Percentiles rank a stretch among this genome's conserved stretches.
Evolutionary conservation across 164 flowering plant species (phyloP).

Genomic region (Pachysandra terminalis): DNA sequence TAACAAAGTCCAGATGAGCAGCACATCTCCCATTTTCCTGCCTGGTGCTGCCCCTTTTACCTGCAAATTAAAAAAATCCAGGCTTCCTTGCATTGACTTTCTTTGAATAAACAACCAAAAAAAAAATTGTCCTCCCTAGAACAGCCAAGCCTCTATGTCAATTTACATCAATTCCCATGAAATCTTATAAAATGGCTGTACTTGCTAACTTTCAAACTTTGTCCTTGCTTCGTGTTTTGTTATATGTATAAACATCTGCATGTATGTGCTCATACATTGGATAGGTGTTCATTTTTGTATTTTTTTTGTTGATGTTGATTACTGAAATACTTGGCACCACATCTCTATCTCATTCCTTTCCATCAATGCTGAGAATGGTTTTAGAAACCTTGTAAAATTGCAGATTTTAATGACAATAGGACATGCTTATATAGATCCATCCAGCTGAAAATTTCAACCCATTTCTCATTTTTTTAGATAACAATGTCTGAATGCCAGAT

Average conservation of each 20-base stretch:
- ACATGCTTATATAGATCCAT: not conserved
- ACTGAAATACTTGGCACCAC: constrained; percentile 24
- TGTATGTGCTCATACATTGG: not conserved
- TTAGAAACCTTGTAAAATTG: not conserved
- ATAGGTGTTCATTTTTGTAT: not conserved
- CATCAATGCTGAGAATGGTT: not conserved
- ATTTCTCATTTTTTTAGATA: constrained; percentile 11
- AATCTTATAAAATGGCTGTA: not conserved
- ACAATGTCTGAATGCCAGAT: constrained; percentile 41
- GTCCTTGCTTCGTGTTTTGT: not conserved
- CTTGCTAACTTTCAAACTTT: not conserved
- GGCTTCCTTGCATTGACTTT: constrained; percentile 20
- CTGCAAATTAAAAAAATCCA: constrained; percentile 4
- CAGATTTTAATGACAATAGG: not conserved
- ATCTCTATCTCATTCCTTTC: constrained; percentile 11
- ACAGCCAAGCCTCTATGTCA: constrained; percentile 4
- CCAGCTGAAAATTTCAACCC: constrained; percentile 25
- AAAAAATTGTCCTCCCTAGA: constrained; percentile 2
- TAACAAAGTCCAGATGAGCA: constrained; percentile 10
- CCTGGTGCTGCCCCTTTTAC: constrained; percentile 17
- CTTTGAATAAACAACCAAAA: constrained; percentile 1
- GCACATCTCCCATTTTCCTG: constrained; percentile 24
- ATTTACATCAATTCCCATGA: not conserved
- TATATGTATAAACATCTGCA: not conserved
- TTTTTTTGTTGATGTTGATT: constrained; percentile 13